Conservation (phyloP, 2,329 filamentous ascomycete species). For the Cadophora malorum region DNA sequence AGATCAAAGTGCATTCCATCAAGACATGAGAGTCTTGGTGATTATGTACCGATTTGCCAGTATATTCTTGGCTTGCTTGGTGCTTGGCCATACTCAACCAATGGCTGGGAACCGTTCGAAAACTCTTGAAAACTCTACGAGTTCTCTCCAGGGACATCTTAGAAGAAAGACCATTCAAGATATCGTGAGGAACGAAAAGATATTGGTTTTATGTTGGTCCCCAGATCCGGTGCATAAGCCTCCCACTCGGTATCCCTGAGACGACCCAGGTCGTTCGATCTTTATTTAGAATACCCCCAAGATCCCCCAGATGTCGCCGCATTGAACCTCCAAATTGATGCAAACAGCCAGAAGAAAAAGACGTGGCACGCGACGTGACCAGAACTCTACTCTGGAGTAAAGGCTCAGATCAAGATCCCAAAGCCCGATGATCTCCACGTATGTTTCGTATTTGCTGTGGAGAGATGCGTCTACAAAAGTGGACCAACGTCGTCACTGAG, state of each 20-base stretch:
- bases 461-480: constrained; percentile 22
- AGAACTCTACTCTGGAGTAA: neutral
- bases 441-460: constrained; percentile 22
- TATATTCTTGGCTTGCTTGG: neutral
- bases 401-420: neutral
- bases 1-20: constrained; percentile 1
- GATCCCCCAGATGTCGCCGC: neutral
- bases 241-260: constrained; percentile 17
- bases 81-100: neutral
- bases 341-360: neutral
- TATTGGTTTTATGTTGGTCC: neutral
- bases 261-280: constrained; percentile 12
- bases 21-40: neutral
- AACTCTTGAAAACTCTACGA: neutral
- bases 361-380: constrained; percentile 11
- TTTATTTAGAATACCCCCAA: constrained; percentile 10
- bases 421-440: constrained; percentile 16
- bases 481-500: constrained; percentile 26
- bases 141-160: neutral
- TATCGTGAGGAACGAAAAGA: neutral
- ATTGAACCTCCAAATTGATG: constrained; percentile 10
- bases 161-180: neutral
- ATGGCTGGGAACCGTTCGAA: neutral
- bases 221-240: neutral
- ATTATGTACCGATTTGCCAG: neutral